Conservation (phyloP, 169 alveolate species). For the Plasmodium gallinaceum region DNA sequence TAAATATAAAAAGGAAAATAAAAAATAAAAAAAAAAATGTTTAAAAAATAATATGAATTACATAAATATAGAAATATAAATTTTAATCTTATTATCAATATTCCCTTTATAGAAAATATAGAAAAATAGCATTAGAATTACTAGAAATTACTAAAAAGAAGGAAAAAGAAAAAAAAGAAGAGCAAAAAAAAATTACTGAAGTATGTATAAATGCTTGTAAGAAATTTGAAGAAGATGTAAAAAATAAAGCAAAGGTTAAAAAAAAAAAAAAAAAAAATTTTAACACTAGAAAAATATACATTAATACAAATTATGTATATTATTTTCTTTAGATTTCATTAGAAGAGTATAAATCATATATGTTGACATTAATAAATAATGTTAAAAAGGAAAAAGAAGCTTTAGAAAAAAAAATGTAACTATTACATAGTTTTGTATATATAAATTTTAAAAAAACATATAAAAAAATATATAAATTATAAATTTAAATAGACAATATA, state of each 20-base stretch:
- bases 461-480: too few relatives aligned
- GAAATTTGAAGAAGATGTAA: slow-evolving; percentile 53
- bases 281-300: not conserved
- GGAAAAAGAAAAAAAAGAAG: slow-evolving; percentile 46
- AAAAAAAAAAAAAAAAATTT: not conserved
- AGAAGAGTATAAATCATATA: not conserved
- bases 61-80: slow-evolving; percentile 5
- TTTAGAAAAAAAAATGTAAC: slow-evolving; percentile 58
- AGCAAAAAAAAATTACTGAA: slow-evolving; percentile 49
- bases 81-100: not conserved
- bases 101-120: slow-evolving; percentile 30
- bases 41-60: not conserved
- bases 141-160: slow-evolving; percentile 54
- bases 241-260: slow-evolving; percentile 54
- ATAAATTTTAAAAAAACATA: not conserved
- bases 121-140: slow-evolving; percentile 52
- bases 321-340: slow-evolving; percentile 8
- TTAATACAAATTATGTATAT: not conserved
- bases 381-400: slow-evolving; percentile 31
- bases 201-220: slow-evolving; percentile 59
- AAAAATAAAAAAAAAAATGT: not conserved
- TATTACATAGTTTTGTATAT: not conserved
- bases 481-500: too few relatives aligned
- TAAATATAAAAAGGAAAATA: slow-evolving; percentile 22
- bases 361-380: slow-evolving; percentile 3